Conservation (phyloP, 176 grass and related monocot species). For the Aechmea fasciata region DNA sequence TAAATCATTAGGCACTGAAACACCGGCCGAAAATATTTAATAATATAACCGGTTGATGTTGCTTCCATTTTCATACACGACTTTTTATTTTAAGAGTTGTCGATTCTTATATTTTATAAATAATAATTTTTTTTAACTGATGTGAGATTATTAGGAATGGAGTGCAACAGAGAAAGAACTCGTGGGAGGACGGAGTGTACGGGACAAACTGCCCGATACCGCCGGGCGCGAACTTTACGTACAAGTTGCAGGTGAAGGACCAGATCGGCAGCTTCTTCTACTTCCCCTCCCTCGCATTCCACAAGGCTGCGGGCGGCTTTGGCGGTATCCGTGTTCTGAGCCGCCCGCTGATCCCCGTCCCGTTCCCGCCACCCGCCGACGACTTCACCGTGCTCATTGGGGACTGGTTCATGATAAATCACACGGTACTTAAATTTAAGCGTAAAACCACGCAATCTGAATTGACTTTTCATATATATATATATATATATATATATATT, state of each 20-base stretch:
- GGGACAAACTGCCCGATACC: conserved; percentile 80
- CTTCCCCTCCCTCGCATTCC: conserved; percentile 62
- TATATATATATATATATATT: neutral
- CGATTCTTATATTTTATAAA: neutral
- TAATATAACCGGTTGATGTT: no score
- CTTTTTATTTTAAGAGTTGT: neutral
- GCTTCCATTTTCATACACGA: neutral
- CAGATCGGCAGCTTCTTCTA: conserved; percentile 72
- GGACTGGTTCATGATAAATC: conserved; percentile 56
- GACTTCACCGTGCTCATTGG: conserved; percentile 69
- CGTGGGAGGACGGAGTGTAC: conserved; percentile 75
- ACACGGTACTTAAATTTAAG: conserved; percentile 17
- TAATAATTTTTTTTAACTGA: neutral
- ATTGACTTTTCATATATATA: neutral
- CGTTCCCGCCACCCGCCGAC: conserved; percentile 39
- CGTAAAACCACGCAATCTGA: neutral
- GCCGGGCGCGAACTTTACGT: conserved; percentile 55
- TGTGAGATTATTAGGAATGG: conserved; percentile 41
- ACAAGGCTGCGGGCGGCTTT: conserved; percentile 69
- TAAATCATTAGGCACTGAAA: no score
- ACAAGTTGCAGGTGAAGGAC: conserved; percentile 56
- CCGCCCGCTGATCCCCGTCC: conserved; percentile 47
- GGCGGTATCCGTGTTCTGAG: conserved; percentile 48
- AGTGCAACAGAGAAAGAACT: conserved; percentile 66
- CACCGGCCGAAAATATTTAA: no score